Conservation (phyloP, 768 basidiomycete species). For the Phlegmacium glaucopus region DNA sequence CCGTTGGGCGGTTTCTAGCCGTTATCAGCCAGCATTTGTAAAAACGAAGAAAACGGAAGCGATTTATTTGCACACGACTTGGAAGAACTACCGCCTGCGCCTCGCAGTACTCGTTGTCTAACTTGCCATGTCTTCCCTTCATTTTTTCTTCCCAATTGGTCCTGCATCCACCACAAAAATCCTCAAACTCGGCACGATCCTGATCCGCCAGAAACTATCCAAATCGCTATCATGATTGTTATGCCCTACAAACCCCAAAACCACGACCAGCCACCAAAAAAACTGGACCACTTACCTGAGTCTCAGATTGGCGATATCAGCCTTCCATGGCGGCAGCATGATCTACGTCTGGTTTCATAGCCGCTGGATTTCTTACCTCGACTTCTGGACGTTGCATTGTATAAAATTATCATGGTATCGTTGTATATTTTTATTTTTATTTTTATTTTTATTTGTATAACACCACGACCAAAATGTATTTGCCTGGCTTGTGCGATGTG, state of each 20-base stretch:
- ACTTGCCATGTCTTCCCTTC: conserved; percentile 1
- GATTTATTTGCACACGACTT: too few relatives aligned
- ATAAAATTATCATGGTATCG: too few relatives aligned
- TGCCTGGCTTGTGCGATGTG: too few relatives aligned
- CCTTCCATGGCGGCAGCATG: conserved; percentile 30
- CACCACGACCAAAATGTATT: too few relatives aligned
- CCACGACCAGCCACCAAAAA: too few relatives aligned
- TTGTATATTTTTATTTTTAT: too few relatives aligned
- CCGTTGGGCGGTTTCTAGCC: conserved; percentile 13
- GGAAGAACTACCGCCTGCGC: too few relatives aligned
- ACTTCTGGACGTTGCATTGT: too few relatives aligned
- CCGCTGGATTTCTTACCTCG: background rate
- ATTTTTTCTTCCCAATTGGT: conserved; percentile 7
- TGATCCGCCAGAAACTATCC: conserved; percentile 16
- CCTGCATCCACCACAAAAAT: conserved; percentile 1
- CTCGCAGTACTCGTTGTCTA: too few relatives aligned
- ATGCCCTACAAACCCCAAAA: conserved; percentile 35
- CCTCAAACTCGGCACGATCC: background rate
- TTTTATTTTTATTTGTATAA: too few relatives aligned
- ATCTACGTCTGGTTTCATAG: background rate
- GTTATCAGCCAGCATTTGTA: conserved; percentile 17
- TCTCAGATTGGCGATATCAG: conserved; percentile 44
- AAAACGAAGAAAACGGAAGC: background rate
- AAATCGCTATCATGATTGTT: conserved; percentile 42
- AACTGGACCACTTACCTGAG: conserved; percentile 19